A percentile compares a stretch with the other conserved stretches of the same genome.
Evolutionary conservation across 2,329 filamentous ascomycete genomes (phyloP).

Genomic region (Aspergillus sergii): DNA sequence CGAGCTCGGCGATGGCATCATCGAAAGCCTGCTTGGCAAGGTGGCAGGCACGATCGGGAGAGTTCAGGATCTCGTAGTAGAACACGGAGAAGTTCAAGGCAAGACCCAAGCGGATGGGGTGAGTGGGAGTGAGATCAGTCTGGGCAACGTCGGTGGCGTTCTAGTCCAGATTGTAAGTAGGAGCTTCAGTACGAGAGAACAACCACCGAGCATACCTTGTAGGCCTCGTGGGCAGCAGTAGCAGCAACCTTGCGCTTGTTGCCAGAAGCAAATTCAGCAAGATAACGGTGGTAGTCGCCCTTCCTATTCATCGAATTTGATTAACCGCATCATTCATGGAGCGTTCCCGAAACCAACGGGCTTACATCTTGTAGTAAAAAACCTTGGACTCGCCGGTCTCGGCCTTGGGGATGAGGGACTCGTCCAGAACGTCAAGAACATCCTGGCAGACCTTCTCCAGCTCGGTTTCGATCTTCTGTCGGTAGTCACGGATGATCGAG

Average conservation of each 20-base stretch:
- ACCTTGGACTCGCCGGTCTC: slow-evolving; percentile 98
- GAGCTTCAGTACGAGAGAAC: background rate
- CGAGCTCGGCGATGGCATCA: slow-evolving; percentile 97
- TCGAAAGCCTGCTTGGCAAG: slow-evolving; percentile 99
- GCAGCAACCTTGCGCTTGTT: slow-evolving; percentile 95
- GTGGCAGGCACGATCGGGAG: slow-evolving; percentile 94
- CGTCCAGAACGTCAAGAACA: slow-evolving; percentile 91
- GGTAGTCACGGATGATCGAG: slow-evolving; percentile 91
- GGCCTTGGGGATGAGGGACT: slow-evolving; percentile 92
- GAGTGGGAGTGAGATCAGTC: slow-evolving; percentile 94
- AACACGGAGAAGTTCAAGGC: slow-evolving; percentile 99
- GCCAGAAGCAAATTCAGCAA: slow-evolving; percentile 92
- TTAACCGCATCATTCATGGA: slow-evolving; percentile 68
- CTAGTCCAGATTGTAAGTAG: slow-evolving; percentile 47
- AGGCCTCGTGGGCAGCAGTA: slow-evolving; percentile 93
- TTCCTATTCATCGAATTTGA: slow-evolving; percentile 70
- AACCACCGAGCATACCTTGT: slow-evolving; percentile 71
- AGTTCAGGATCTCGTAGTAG: slow-evolving; percentile 99
- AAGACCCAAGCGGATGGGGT: slow-evolving; percentile 96
- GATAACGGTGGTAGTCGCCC: slow-evolving; percentile 99
- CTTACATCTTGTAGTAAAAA: slow-evolving; percentile 99
- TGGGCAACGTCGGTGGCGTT: slow-evolving; percentile 97
- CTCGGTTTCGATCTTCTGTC: slow-evolving; percentile 96
- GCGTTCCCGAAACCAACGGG: slow-evolving; percentile 47
- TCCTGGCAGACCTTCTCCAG: slow-evolving; percentile 98